phyloP scores from a whole-genome alignment of 768 basidiomycete genomes.

The Suillus sp. region DNA sequence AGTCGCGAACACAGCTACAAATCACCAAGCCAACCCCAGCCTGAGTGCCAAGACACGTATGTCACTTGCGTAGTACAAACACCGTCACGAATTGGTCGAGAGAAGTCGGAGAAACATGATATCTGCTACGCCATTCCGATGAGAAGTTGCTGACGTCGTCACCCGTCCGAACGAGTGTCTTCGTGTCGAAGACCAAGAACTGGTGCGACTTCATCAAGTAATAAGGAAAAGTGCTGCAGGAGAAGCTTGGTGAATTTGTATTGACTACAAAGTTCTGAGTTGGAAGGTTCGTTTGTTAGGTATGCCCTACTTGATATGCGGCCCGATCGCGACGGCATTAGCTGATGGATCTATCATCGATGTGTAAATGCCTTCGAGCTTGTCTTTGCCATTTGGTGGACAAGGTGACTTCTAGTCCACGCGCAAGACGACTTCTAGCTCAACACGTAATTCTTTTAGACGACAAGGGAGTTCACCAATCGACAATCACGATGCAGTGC shows the following conservation, averaged over 20 bases:
- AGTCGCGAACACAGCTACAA: slow-evolving; percentile 24
- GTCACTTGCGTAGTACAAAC: too few relatives aligned
- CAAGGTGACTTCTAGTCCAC: neutral
- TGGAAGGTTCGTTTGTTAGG: neutral
- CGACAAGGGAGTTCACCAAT: neutral
- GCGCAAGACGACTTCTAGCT: neutral
- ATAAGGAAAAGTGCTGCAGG: slow-evolving; percentile 18
- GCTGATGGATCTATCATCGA: neutral
- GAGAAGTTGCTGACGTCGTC: slow-evolving; percentile 17
- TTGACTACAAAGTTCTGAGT: neutral
- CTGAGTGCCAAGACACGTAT: too few relatives aligned
- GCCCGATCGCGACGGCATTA: neutral
- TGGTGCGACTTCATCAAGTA: slow-evolving; percentile 15
- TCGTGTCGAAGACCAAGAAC: slow-evolving; percentile 4
- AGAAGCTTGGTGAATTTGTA: neutral
- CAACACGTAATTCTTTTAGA: neutral
- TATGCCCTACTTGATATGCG: neutral
- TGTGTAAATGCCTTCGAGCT: slow-evolving; percentile 2
- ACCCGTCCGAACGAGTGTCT: neutral
- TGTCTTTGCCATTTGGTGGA: slow-evolving; percentile 1
- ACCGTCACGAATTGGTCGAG: slow-evolving; percentile 19
- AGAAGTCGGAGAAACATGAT: slow-evolving; percentile 21
- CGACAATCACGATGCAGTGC: neutral
- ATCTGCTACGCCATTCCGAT: slow-evolving; percentile 31
- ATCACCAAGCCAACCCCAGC: slow-evolving; percentile 32